Conservation (phyloP, 169 alveolate genomes). For the Cryptosporidium bovis region DNA sequence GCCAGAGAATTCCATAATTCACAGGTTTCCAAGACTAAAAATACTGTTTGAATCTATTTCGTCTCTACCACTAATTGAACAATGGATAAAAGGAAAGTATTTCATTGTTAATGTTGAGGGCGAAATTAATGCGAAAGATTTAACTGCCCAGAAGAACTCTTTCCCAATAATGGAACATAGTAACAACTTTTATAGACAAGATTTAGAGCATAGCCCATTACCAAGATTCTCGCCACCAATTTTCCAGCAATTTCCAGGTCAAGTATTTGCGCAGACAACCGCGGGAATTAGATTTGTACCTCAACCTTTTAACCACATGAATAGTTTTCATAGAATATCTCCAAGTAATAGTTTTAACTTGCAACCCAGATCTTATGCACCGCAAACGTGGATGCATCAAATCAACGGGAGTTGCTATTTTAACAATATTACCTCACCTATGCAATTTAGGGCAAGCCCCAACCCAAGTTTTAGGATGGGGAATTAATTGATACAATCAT, state of each 20-base stretch:
- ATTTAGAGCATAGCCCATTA: background rate
- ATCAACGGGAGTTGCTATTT: background rate
- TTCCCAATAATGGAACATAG: background rate
- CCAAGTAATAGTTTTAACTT: conserved; percentile 44
- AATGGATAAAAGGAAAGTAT: conserved; percentile 67
- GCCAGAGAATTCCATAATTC: conserved; percentile 54
- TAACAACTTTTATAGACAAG: too few relatives aligned
- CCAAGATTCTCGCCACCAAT: conserved; percentile 16
- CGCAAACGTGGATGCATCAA: conserved; percentile 4
- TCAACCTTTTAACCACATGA: background rate
- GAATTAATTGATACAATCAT: too few relatives aligned
- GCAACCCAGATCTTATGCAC: background rate
- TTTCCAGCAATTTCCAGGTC: conserved; percentile 18
- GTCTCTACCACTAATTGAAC: conserved; percentile 42
- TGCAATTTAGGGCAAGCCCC: conserved; percentile 32
- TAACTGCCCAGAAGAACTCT: background rate
- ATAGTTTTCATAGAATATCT: conserved; percentile 4
- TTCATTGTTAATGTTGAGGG: conserved; percentile 29
- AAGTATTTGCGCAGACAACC: conserved; percentile 36
- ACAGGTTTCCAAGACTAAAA: conserved; percentile 53
- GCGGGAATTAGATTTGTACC: conserved; percentile 66
- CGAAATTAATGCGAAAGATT: conserved; percentile 1
- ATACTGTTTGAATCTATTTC: conserved; percentile 32
- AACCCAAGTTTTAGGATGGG: conserved; percentile 14
- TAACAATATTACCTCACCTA: conserved; percentile 26